Evolutionary conservation across 2,329 filamentous ascomycete genomes (phyloP).

Genomic region (Monilinia fructigena): DNA sequence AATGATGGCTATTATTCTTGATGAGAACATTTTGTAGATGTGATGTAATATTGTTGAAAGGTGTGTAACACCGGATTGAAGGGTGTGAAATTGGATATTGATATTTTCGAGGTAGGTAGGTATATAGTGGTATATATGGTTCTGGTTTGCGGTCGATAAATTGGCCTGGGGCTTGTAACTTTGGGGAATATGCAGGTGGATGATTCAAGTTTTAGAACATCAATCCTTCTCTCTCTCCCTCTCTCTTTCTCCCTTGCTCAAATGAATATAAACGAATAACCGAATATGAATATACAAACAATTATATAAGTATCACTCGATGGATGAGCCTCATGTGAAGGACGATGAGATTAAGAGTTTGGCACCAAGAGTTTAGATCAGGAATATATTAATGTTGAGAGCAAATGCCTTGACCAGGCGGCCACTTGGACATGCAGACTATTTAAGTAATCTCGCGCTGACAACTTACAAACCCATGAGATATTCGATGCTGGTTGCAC

Average conservation of each 20-base stretch:
- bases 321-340: background rate
- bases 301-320: slow-evolving; percentile 14
- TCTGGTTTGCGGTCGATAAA: background rate
- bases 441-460: slow-evolving; percentile 17
- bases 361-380: background rate
- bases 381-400: background rate
- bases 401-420: background rate
- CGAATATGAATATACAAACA: background rate
- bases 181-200: background rate
- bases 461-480: background rate
- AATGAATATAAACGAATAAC: background rate
- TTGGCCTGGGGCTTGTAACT: background rate
- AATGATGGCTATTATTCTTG: slow-evolving; percentile 6
- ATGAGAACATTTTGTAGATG: slow-evolving; percentile 12
- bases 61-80: background rate
- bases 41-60: background rate
- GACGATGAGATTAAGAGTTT: background rate
- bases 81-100: background rate
- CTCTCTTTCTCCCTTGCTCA: too few species aligned
- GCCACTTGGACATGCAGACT: slow-evolving; percentile 14
- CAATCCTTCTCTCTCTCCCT: background rate
- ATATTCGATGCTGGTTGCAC: slow-evolving; percentile 5
- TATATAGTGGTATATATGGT: background rate
- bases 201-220: background rate
- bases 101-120: background rate